Percentiles rank a stretch among this genome's conserved stretches.
Evolutionary conservation across 306 rosid genomes (phyloP).

Genomic region (Macrotyloma uniflorum): DNA sequence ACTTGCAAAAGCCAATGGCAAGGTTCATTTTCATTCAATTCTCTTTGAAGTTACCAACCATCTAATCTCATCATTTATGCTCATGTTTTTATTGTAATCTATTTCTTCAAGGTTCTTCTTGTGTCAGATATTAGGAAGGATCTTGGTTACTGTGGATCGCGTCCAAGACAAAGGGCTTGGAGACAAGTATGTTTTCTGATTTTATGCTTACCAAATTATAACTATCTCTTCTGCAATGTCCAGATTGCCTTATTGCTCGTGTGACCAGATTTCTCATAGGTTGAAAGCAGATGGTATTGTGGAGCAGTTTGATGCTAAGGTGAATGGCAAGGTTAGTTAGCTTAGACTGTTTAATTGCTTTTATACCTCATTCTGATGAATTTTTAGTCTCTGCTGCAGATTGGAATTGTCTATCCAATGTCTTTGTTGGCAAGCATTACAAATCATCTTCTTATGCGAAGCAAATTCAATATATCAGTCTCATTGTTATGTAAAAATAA

Average conservation of each 20-base stretch:
- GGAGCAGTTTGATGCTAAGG: conserved; percentile 84
- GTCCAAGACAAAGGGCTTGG: conserved; percentile 71
- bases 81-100: conserved; percentile 21
- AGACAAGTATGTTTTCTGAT: conserved; percentile 55
- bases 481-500: background rate
- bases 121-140: conserved; percentile 80
- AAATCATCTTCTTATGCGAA: background rate
- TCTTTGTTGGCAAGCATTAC: background rate
- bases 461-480: background rate
- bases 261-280: conserved; percentile 58
- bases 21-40: conserved; percentile 50
- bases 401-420: no score
- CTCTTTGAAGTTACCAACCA: background rate
- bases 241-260: conserved; percentile 18
- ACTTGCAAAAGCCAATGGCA: conserved; percentile 79
- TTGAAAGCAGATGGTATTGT: conserved; percentile 64
- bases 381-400: background rate
- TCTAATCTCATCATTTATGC: conserved; percentile 7
- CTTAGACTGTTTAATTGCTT: conserved; percentile 1
- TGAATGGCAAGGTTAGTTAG: conserved; percentile 82
- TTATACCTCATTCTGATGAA: background rate
- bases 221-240: conserved; percentile 6
- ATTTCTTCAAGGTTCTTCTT: conserved; percentile 74
- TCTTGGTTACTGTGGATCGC: conserved; percentile 72
- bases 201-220: conserved; percentile 29